Conservation (phyloP, 2,329 filamentous ascomycete species). For the Tolypocladium album region DNA sequence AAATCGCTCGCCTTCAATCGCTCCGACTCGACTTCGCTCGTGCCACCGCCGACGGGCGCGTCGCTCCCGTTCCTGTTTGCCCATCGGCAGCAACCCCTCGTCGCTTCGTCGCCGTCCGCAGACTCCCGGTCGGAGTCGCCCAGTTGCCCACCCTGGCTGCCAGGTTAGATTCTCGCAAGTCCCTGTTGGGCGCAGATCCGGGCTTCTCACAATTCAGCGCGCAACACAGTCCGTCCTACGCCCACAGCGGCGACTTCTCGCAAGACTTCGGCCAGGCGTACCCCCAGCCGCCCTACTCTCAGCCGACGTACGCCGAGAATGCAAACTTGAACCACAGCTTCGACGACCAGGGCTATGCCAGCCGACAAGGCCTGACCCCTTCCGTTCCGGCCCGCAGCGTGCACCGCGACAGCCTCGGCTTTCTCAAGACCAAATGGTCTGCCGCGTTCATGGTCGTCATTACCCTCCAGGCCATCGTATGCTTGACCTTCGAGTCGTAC, state of each 20-base stretch:
- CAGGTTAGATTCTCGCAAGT: conserved; percentile 29
- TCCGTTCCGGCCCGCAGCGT: conserved; percentile 21
- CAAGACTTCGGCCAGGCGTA: conserved; percentile 23
- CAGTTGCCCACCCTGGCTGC: conserved; percentile 25
- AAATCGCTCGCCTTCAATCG: background rate
- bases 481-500: conserved; percentile 78
- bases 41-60: background rate
- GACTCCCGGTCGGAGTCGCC: conserved; percentile 26
- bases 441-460: conserved; percentile 72
- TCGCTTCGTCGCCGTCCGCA: conserved; percentile 1
- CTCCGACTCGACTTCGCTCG: background rate
- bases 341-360: conserved; percentile 23
- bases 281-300: conserved; percentile 13
- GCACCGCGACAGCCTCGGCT: conserved; percentile 43
- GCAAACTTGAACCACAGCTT: conserved; percentile 16
- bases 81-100: background rate
- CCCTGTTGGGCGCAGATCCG: conserved; percentile 26
- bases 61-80: background rate
- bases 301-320: conserved; percentile 17
- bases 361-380: conserved; percentile 23
- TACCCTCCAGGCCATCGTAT: conserved; percentile 65
- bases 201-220: conserved; percentile 22
- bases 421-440: conserved; percentile 78
- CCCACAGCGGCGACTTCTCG: conserved; percentile 15
- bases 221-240: conserved; percentile 12